Evolutionary conservation across 768 basidiomycete genomes (phyloP), one percentile per base, ranked within the genome.

Genomic region (Termitomyces bulborhizus): DNA sequence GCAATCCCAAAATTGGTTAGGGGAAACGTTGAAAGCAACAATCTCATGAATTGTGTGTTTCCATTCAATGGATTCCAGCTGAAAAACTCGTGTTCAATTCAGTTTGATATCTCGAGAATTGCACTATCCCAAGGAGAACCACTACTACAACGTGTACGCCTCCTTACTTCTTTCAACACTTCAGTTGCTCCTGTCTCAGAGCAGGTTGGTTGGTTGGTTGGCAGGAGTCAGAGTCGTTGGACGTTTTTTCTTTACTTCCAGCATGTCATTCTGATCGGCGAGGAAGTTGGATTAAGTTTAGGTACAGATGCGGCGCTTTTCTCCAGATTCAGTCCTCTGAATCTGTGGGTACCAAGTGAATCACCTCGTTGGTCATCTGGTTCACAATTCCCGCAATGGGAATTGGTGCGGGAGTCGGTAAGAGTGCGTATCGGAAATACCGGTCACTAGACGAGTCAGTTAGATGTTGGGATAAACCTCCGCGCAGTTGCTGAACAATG

Each of bases 1-100:
- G 34, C 27, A 46, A 39, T 11, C 26, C 27, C 27, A 48, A 46
- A 53, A 53, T 60, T 49, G 56, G 56, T 34, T 8, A 45, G 39
- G 36, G 21, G 45, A 46, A 55, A 57, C 53, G 32, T 57, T 51
- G 52, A 50, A 16, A 39, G 11, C 34, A 45, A 15, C 18, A 21
- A 15, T 1, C 3, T 53, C 18, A 45, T 56, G 44, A 40, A 42
- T 51, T 42, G 47, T 29, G 44, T 46, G 34, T 47, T 46, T 47
- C 41, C 49, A 40, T 46, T 46, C 55, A 39, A 53, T 55, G 46
- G 6, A 24, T 41, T 26, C 18, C 24, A 39, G 18, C 42, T 37
- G 27, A 44, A 39, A 34, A 31, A 34, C 29, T 52, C 47, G 32
- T 41, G 21, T 26, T 18, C 48, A 44, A 40, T 54, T 57, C 16